These are phyloP conservation scores for Sindora glabra DNA, from an alignment of 306 rosid genomes.

Conservation along the genomic window DNA sequence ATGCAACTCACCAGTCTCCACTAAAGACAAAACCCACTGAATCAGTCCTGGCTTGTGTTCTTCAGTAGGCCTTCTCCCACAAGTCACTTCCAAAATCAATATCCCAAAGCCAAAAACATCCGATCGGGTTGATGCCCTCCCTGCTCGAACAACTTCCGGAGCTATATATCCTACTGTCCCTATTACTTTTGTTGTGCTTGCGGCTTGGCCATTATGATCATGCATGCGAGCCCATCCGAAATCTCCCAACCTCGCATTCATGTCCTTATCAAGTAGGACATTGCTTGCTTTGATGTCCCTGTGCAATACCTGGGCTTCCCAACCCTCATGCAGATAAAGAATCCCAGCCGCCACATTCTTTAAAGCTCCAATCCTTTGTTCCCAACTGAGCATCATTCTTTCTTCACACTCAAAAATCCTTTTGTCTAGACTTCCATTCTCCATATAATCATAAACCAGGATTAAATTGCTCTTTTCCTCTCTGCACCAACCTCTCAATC, in stretches of 20 bases:
- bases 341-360: conserved; percentile 53
- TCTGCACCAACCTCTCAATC: conserved; percentile 72
- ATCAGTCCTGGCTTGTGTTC: conserved; percentile 40
- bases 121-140: conserved; percentile 32
- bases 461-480: conserved; percentile 42
- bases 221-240: conserved; percentile 58
- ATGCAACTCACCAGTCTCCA: conserved; percentile 25
- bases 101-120: conserved; percentile 64
- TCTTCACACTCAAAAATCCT: conserved; percentile 46
- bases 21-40: conserved; percentile 38
- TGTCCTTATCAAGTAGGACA: conserved; percentile 57
- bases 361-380: conserved; percentile 37
- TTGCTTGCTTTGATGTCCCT: conserved; percentile 63
- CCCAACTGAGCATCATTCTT: conserved; percentile 35
- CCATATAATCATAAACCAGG: conserved; percentile 63
- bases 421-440: conserved; percentile 55
- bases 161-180: conserved; percentile 66
- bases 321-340: conserved; percentile 60
- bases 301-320: conserved; percentile 66
- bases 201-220: conserved; percentile 30
- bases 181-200: conserved; percentile 39
- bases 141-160: conserved; percentile 46
- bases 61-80: conserved; percentile 51
- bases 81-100: conserved; percentile 44
- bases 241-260: conserved; percentile 56